phyloP scores from a whole-genome alignment of 108 stramenopile genomes.

The Nannochloropsis granulata region DNA sequence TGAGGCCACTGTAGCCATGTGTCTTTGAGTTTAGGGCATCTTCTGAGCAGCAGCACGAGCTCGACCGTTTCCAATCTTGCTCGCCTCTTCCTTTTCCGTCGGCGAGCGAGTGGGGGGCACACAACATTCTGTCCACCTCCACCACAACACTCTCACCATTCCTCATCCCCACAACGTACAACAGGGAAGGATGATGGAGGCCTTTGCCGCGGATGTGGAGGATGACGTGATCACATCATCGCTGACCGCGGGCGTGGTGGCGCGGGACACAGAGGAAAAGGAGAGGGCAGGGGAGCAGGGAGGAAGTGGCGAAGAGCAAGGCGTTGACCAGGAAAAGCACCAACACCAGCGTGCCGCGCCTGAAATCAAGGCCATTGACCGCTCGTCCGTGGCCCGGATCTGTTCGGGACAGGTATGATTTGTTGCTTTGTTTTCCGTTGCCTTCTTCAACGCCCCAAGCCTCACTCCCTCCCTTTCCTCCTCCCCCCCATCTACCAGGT shows the following conservation, averaged over 20 bases:
- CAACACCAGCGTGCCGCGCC: background rate
- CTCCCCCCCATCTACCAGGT: constrained; percentile 18
- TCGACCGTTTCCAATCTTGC: no score
- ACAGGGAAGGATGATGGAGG: background rate
- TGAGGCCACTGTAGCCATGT: no score
- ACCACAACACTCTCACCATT: no score
- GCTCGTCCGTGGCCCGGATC: constrained; percentile 14
- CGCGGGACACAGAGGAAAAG: background rate
- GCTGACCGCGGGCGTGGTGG: background rate
- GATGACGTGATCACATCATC: background rate
- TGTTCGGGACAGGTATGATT: constrained; percentile 10
- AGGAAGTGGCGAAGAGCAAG: background rate
- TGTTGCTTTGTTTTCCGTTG: no score
- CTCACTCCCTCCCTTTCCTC: background rate
- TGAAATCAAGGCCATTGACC: constrained; percentile 26
- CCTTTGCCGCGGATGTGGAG: background rate
- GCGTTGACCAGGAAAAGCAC: background rate
- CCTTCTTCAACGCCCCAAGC: no score
- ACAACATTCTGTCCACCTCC: no score
- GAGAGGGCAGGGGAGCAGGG: background rate
- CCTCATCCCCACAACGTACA: background rate
- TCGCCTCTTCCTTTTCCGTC: no score
- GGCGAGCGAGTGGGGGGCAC: no score
- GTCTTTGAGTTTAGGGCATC: no score
- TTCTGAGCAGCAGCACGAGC: no score